Base-by-base conservation (phyloP, 1,284 basidiomycete genomes). In the Cutaneotrichosporon cutaneum region DNA sequence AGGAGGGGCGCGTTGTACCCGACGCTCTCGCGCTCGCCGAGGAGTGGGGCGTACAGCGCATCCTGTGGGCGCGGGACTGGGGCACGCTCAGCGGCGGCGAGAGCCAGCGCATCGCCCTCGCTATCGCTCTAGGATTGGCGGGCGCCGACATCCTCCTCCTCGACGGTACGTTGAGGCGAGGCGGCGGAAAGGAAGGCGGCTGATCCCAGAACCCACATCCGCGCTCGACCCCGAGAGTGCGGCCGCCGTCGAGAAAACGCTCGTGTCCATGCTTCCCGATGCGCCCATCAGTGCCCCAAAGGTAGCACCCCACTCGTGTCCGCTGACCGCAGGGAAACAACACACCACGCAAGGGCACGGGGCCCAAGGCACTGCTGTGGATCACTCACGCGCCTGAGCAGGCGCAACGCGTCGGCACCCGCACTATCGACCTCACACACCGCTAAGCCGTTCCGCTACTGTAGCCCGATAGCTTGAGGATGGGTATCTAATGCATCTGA, bases 361-460 rank as follows among this genome's bases (percentile, higher is more conserved):
- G 73, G 2, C 71, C 90, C 56, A 88, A 89, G 72, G 88, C 90
- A 0, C 78, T 92, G 45, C 72, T 93, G 7, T 93, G 91, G 91
- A 90, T 93, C 68, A 93, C 91, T 0, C 90, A 93, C 75, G 90
- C 89, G 0, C 84, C 86, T 6, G 88, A 90, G 63, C 90, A 93
- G 76, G 88, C 85, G 0, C 80, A 84, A 60, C 82, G 90, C 56
- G 85, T 89, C 22, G 90, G 89, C 5, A 90, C 85, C 3, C 82
- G 88, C 63, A 71, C 62, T 30, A 61, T 80, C 33, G 70, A 75
- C 39, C 62, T 77, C 45, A 60, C 68, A 22, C 54, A 35, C 39
- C 35, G 33, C 14, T 47, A 30, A n/a, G 27, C 21, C 21, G 44
- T 11, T 22, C 36, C 44, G 33, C 5, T 56, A 47, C n/a, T 47